Evolutionary conservation across 2,329 filamentous ascomycete species (phyloP).

Genomic region (Cryphonectria naterciae): DNA sequence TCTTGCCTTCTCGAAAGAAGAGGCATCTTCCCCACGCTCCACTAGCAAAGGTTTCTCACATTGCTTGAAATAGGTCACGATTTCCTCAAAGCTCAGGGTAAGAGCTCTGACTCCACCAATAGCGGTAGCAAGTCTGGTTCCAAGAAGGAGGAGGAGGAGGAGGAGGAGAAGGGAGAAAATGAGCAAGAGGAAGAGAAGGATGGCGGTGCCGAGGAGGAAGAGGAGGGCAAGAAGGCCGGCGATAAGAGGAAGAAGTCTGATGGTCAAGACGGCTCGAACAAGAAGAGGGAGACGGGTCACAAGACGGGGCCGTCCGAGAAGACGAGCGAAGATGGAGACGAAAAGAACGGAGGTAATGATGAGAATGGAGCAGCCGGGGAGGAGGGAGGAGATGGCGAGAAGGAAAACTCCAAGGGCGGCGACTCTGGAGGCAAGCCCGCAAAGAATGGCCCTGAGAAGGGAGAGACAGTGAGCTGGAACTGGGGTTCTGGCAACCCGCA

Average conservation of each 20-base stretch:
- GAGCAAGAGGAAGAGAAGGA: slow-evolving; percentile 13
- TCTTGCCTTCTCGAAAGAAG: not conserved
- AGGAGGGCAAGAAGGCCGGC: slow-evolving; percentile 27
- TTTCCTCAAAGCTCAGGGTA: slow-evolving; percentile 46
- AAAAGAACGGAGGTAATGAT: slow-evolving; percentile 30
- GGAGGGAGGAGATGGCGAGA: slow-evolving; percentile 28
- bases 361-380: slow-evolving; percentile 24
- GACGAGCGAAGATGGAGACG: slow-evolving; percentile 28
- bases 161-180: slow-evolving; percentile 11
- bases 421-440: slow-evolving; percentile 25
- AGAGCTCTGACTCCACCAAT: slow-evolving; percentile 19
- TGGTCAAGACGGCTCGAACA: slow-evolving; percentile 31
- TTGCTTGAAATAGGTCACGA: slow-evolving; percentile 46
- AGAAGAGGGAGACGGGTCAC: slow-evolving; percentile 32
- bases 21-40: not conserved
- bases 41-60: not conserved
- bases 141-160: slow-evolving; percentile 22
- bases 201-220: slow-evolving; percentile 19
- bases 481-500: slow-evolving; percentile 49
- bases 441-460: slow-evolving; percentile 31
- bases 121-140: slow-evolving; percentile 15
- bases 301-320: slow-evolving; percentile 27
- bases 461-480: slow-evolving; percentile 52
- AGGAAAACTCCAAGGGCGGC: slow-evolving; percentile 20
- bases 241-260: slow-evolving; percentile 28